Conservation (phyloP, 805 yeast species). For the Candida xyloterini region DNA sequence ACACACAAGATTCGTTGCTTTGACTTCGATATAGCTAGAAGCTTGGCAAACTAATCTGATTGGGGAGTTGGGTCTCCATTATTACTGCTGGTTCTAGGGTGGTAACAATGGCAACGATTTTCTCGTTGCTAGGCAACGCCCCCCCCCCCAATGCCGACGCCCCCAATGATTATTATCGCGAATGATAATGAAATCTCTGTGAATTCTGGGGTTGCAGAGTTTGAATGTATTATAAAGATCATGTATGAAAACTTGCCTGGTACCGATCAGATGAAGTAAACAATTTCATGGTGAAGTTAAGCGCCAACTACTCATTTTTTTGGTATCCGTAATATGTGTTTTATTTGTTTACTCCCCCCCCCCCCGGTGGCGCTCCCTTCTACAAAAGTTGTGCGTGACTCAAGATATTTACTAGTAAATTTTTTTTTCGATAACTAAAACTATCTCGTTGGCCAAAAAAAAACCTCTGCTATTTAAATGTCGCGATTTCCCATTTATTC, state of each 20-base stretch:
- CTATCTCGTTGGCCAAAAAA: constrained; percentile 13
- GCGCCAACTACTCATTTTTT: neutral
- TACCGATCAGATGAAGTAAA: neutral
- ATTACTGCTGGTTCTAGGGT: too few relatives aligned
- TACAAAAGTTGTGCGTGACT: constrained; percentile 3
- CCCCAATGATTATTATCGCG: too few relatives aligned
- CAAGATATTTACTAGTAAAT: neutral
- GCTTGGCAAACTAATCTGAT: too few relatives aligned
- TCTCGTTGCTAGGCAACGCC: too few relatives aligned
- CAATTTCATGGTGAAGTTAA: neutral
- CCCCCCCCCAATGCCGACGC: too few relatives aligned
- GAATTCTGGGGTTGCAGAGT: too few relatives aligned
- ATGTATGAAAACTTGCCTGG: neutral
- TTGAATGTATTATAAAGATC: neutral
- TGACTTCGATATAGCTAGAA: neutral
- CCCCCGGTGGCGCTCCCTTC: constrained; percentile 10
- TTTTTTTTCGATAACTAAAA: constrained; percentile 4
- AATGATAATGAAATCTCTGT: too few relatives aligned
- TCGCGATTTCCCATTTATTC: constrained; percentile 23
- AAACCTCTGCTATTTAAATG: constrained; percentile 23
- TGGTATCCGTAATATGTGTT: neutral
- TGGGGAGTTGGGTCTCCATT: too few relatives aligned
- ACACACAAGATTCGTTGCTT: neutral
- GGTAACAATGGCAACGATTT: too few relatives aligned
- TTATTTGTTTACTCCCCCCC: constrained; percentile 4